A percentile compares a stretch with the other conserved stretches of the same genome.
Conservation (phyloP, 148 eudicot genomes). For the Persicaria tinctoria region DNA sequence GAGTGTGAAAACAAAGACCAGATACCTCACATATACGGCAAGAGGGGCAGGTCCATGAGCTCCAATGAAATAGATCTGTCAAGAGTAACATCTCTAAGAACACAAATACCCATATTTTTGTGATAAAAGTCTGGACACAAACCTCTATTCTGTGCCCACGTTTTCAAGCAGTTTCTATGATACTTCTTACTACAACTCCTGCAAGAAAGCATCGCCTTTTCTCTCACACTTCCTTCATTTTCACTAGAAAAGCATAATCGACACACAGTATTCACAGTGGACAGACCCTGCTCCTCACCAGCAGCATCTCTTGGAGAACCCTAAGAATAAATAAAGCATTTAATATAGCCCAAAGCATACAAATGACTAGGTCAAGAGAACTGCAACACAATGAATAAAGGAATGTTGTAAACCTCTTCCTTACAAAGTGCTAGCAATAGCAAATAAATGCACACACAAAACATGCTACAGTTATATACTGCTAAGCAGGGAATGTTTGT, state of each 20-base stretch:
- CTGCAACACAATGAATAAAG: no score
- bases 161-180: conserved; percentile 77
- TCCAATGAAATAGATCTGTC: conserved; percentile 96
- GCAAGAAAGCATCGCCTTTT: conserved; percentile 81
- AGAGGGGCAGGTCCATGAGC: conserved; percentile 91
- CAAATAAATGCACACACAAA: no score
- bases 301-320: conserved; percentile 40
- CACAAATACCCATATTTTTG: neutral
- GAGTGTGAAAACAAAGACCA: neutral
- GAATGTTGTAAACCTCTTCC: no score
- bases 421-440: no score
- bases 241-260: conserved; percentile 84
- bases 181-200: conserved; percentile 79
- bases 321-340: conserved; percentile 19
- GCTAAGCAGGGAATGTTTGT: no score
- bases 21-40: conserved; percentile 85
- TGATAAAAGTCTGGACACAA: neutral
- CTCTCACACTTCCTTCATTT: conserved; percentile 78
- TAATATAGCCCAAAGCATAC: neutral
- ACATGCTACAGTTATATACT: no score
- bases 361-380: neutral
- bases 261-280: conserved; percentile 67
- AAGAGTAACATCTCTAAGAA: neutral
- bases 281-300: conserved; percentile 53
- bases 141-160: conserved; percentile 91